phyloP scores from a whole-genome alignment of 805 yeast genomes.

The Zygotorulaspora danielsina region DNA sequence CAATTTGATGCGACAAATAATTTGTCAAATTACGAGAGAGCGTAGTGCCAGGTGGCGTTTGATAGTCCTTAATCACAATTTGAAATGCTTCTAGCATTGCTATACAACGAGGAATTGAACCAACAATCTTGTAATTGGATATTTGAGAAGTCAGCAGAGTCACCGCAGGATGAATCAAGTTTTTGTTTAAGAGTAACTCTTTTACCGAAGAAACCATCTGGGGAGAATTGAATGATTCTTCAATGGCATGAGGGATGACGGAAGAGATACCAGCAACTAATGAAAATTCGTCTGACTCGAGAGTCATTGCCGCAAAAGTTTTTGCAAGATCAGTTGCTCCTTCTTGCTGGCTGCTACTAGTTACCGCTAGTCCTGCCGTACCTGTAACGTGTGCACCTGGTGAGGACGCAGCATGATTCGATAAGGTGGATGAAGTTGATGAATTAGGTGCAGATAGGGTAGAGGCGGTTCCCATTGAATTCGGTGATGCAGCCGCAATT shows the following conservation, averaged over 20 bases:
- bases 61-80: slow-evolving; percentile 70
- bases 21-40: slow-evolving; percentile 83
- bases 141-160: slow-evolving; percentile 72
- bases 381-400: slow-evolving; percentile 3
- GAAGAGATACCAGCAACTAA: slow-evolving; percentile 39
- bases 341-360: slow-evolving; percentile 11
- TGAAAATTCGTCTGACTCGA: slow-evolving; percentile 28
- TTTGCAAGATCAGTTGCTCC: slow-evolving; percentile 25
- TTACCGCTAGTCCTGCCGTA: slow-evolving; percentile 6
- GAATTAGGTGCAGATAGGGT: slow-evolving; percentile 6
- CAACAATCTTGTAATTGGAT: slow-evolving; percentile 81
- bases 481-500: slow-evolving; percentile 28
- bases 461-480: slow-evolving; percentile 23
- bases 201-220: slow-evolving; percentile 31
- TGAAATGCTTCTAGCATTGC: slow-evolving; percentile 84
- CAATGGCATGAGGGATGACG: slow-evolving; percentile 43
- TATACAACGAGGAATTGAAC: slow-evolving; percentile 79
- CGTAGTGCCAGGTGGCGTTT: slow-evolving; percentile 80
- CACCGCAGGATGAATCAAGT: slow-evolving; percentile 82
- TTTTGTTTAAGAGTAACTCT: slow-evolving; percentile 32
- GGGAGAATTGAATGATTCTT: slow-evolving; percentile 26
- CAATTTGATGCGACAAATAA: slow-evolving; percentile 88
- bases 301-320: slow-evolving; percentile 26
- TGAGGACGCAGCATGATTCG: slow-evolving; percentile 1
- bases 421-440: slow-evolving; percentile 5